A percentile compares a stretch with the other conserved stretches of the same genome.
Conservation (phyloP, 495 filamentous ascomycete genomes). For the Aspergillus panamensis region DNA sequence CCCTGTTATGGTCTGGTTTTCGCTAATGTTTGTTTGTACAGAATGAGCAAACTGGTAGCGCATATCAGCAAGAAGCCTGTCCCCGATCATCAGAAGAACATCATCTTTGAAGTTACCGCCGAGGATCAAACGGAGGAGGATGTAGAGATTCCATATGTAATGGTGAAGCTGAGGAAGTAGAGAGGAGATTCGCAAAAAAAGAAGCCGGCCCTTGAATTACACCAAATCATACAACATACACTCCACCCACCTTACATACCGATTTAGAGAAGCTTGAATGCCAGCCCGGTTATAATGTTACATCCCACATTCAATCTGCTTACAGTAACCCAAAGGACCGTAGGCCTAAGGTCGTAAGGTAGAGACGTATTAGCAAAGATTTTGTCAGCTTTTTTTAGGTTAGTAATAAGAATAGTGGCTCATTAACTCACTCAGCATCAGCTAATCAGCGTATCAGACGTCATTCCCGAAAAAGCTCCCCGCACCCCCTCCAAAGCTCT, state of each 20-base stretch:
- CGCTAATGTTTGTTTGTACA: conserved; percentile 29
- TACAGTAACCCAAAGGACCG: no score
- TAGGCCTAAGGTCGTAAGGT: no score
- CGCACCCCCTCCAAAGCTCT: conserved; percentile 5
- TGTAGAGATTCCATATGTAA: conserved; percentile 96
- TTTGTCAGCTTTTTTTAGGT: no score
- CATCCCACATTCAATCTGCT: no score
- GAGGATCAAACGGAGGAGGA: conserved; percentile 91
- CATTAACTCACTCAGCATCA: not conserved
- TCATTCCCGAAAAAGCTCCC: conserved; percentile 24
- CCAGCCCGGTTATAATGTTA: no score
- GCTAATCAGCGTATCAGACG: conserved; percentile 7
- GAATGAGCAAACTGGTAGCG: conserved; percentile 83
- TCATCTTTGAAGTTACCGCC: conserved; percentile 93
- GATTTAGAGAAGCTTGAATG: not conserved
- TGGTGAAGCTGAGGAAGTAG: conserved; percentile 64
- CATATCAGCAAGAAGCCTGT: conserved; percentile 88
- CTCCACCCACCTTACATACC: not conserved
- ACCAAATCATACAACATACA: not conserved
- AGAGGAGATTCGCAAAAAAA: not conserved
- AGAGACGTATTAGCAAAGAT: no score
- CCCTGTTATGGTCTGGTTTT: not conserved
- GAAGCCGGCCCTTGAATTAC: not conserved
- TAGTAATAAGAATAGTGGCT: no score
- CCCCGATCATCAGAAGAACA: conserved; percentile 85